Evolutionary conservation across 208 protist genomes (phyloP).

Genomic region (Leishmania arabica): DNA sequence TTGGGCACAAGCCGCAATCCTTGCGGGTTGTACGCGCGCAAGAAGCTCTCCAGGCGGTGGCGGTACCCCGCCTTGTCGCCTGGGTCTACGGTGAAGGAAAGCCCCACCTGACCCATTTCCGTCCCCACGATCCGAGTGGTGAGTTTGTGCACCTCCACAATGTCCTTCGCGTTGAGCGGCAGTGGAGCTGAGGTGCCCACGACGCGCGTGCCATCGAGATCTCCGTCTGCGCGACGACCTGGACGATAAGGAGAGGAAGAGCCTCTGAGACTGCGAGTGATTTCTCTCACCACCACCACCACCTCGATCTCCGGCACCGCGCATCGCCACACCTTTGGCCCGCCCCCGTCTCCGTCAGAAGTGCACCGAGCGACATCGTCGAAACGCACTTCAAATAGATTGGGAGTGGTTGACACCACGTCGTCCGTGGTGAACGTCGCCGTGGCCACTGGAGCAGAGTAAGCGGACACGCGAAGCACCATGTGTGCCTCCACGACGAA

Average conservation of each 20-base stretch:
- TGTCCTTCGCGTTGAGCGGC: slow-evolving; percentile 41
- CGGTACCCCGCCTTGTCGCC: slow-evolving; percentile 53
- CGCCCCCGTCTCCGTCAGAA: slow-evolving; percentile 12
- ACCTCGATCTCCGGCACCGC: slow-evolving; percentile 37
- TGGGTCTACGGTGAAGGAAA: slow-evolving; percentile 68
- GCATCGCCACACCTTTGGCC: slow-evolving; percentile 54
- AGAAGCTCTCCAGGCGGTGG: slow-evolving; percentile 58
- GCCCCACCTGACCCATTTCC: slow-evolving; percentile 71
- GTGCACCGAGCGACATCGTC: slow-evolving; percentile 37
- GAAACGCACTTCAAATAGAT: slow-evolving; percentile 63
- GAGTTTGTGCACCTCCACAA: slow-evolving; percentile 69
- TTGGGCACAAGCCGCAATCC: slow-evolving; percentile 58
- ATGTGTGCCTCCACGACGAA: slow-evolving; percentile 65
- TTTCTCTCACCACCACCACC: slow-evolving; percentile 61
- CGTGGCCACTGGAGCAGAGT: slow-evolving; percentile 36
- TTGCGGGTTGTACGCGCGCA: slow-evolving; percentile 61
- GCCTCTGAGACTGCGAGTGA: neutral
- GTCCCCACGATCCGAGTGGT: slow-evolving; percentile 66
- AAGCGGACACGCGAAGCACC: slow-evolving; percentile 32
- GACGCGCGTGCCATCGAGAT: slow-evolving; percentile 25
- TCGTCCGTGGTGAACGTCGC: slow-evolving; percentile 46
- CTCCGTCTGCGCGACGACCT: slow-evolving; percentile 3
- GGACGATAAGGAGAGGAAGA: slow-evolving; percentile 16
- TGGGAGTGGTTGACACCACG: slow-evolving; percentile 39
- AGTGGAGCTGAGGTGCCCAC: slow-evolving; percentile 47